phyloP scores from a whole-genome alignment of 2,329 filamentous ascomycete species.

The Exophiala sp. region DNA sequence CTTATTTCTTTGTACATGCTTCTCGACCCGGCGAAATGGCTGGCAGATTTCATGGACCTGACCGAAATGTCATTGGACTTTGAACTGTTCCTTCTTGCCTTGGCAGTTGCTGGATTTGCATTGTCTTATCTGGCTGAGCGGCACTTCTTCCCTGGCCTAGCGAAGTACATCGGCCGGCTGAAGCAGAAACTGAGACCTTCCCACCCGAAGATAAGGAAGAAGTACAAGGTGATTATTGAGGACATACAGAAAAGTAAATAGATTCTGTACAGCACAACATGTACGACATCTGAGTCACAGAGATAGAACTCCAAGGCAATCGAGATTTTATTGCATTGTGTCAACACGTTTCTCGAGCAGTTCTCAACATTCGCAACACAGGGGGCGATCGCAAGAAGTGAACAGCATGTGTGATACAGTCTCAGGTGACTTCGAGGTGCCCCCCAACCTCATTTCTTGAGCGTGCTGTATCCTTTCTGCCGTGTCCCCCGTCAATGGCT shows the following conservation, averaged over 20 bases:
- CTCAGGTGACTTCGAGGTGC: no score
- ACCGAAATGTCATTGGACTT: slow-evolving; percentile 72
- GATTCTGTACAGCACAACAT: slow-evolving; percentile 37
- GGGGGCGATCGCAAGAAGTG: no score
- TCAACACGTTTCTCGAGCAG: no score
- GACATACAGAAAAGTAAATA: slow-evolving; percentile 43
- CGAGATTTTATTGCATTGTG: no score
- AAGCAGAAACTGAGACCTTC: slow-evolving; percentile 56
- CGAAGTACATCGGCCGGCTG: slow-evolving; percentile 61
- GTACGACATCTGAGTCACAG: neutral
- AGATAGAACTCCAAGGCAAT: slow-evolving; percentile 8
- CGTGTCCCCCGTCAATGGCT: no score
- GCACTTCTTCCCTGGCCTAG: slow-evolving; percentile 65
- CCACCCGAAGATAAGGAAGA: slow-evolving; percentile 72
- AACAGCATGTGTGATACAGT: no score
- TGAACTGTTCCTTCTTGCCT: slow-evolving; percentile 64
- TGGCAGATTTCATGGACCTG: slow-evolving; percentile 77
- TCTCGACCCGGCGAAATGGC: slow-evolving; percentile 65
- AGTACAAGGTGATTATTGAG: slow-evolving; percentile 79
- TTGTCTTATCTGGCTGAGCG: slow-evolving; percentile 70
- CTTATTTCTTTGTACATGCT: slow-evolving; percentile 75
- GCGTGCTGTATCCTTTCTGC: no score
- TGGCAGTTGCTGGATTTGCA: slow-evolving; percentile 68
- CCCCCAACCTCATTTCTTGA: no score
- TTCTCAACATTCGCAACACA: no score